Base-by-base conservation (phyloP, 2,329 filamentous ascomycete genomes). In the Elsinoe arachidis region DNA sequence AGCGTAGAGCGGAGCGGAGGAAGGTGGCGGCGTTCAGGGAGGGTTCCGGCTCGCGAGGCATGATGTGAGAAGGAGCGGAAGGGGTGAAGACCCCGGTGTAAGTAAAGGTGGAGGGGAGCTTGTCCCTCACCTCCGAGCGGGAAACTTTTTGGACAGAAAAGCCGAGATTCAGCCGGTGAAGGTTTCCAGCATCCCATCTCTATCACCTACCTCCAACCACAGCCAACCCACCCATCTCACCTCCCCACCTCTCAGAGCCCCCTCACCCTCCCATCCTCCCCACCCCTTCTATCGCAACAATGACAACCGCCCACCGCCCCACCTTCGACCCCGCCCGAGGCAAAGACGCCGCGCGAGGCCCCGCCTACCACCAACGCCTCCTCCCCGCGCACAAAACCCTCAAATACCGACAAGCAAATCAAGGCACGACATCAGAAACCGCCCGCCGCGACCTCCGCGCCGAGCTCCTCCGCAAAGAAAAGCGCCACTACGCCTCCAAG, bases 321-420 rank as follows among this genome's bases (percentile, higher is more conserved):
- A 99, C 93, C 0, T 99, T 99, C 70, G 93, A 99, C 72, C 93
- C 93, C 63, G 91, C 92, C 41, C 84, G 86, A 70, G 93, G 93
- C 70, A 96, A 96, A 79, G 93, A 99, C 74, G 90, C 91, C 67
- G 86, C 90, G 60, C 87, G 90, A 67, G 93, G 93, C 49, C 88
- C 90, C 52, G 92, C 90, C 65, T 97, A 96, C 77, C 93, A 99
- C 71, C 92, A 97, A 74, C 87, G 93, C 66, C 86, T 97, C 14
- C 85, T 96, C 12, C 92, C 93, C 34, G 93, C 93, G 33, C 87
- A 99, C 72, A 97, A 89, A 11, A 85, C 89, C 62, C 85, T 99
- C 69, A 99, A 99, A 76, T 87, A 86, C 69, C 83, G 90, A 21
- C 83, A 93, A 76, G 80, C 87, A n/a, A 91, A 90, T 44, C 93